Evolutionary conservation across 768 basidiomycete species (phyloP).

Genomic region (Dioszegia hungarica): DNA sequence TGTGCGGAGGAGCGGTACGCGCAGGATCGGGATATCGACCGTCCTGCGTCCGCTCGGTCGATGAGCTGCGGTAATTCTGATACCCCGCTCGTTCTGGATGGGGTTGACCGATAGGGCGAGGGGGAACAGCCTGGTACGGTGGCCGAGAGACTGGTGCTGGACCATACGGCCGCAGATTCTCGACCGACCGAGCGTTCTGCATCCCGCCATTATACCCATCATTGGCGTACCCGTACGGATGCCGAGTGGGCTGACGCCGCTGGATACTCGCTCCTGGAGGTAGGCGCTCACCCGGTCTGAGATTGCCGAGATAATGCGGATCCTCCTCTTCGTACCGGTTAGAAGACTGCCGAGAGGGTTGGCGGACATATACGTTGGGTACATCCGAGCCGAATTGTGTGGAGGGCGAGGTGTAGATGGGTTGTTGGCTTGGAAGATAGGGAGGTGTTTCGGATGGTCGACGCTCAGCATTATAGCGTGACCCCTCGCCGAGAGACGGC

Average conservation of each 20-base stretch:
- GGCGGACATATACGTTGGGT: slow-evolving; percentile 16
- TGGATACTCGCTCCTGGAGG: slow-evolving; percentile 7
- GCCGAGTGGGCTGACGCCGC: background rate
- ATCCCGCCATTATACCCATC: slow-evolving; percentile 4
- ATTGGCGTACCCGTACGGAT: slow-evolving; percentile 6
- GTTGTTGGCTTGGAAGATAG: slow-evolving; percentile 17
- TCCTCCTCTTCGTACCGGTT: slow-evolving; percentile 18
- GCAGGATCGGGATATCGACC: slow-evolving; percentile 34
- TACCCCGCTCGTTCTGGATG: slow-evolving; percentile 4
- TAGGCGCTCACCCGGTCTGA: background rate
- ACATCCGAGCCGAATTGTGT: slow-evolving; percentile 20
- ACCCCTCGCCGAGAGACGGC: slow-evolving; percentile 4
- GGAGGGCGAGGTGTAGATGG: slow-evolving; percentile 29
- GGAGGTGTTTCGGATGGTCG: slow-evolving; percentile 13
- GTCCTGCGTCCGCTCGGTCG: slow-evolving; percentile 25
- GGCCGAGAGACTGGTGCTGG: slow-evolving; percentile 13
- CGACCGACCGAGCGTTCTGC: slow-evolving; percentile 32
- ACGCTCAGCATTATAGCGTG: slow-evolving; percentile 1
- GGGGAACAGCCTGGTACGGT: slow-evolving; percentile 25
- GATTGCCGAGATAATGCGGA: slow-evolving; percentile 2
- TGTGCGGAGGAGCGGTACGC: slow-evolving; percentile 12
- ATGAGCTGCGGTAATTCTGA: slow-evolving; percentile 19
- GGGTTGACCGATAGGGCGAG: slow-evolving; percentile 15
- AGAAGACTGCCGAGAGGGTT: slow-evolving; percentile 20
- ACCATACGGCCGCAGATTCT: slow-evolving; percentile 27